phyloP scores from a whole-genome alignment of 208 protist genomes.

The Vickermania ingenoplastis region DNA sequence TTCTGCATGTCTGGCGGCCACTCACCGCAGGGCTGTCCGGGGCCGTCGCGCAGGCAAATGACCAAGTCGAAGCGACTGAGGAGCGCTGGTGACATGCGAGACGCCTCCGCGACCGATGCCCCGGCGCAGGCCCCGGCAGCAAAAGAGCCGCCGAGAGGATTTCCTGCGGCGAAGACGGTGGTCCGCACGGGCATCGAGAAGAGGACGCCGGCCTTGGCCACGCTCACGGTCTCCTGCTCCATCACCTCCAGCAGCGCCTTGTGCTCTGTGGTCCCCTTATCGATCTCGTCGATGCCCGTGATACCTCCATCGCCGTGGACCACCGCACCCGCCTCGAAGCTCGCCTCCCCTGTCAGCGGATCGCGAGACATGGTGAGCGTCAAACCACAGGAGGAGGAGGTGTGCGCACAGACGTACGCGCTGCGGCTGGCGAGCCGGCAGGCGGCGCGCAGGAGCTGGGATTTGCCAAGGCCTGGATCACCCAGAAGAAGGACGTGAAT shows the following conservation, averaged over 20 bases:
- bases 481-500: slow-evolving; percentile 97
- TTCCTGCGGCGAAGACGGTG: slow-evolving; percentile 97
- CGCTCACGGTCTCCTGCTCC: slow-evolving; percentile 99
- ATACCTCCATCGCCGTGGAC: slow-evolving; percentile 96
- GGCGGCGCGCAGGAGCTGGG: slow-evolving; percentile 91
- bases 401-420: slow-evolving; percentile 98
- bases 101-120: slow-evolving; percentile 91
- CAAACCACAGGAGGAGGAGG: slow-evolving; percentile 94
- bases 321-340: slow-evolving; percentile 97
- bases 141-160: slow-evolving; percentile 93
- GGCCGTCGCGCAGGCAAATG: slow-evolving; percentile 79
- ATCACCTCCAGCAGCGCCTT: slow-evolving; percentile 99
- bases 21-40: neutral
- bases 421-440: slow-evolving; percentile 90
- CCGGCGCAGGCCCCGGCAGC: neutral
- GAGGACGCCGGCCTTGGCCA: slow-evolving; percentile 97
- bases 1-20: neutral
- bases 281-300: slow-evolving; percentile 99
- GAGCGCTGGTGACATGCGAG: slow-evolving; percentile 92
- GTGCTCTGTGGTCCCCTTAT: slow-evolving; percentile 96
- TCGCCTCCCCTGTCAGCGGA: slow-evolving; percentile 76
- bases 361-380: slow-evolving; percentile 97
- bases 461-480: slow-evolving; percentile 96
- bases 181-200: slow-evolving; percentile 95
- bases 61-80: slow-evolving; percentile 99